Conservation (phyloP, 208 protist genomes). For the Trypanosoma melophagium region DNA sequence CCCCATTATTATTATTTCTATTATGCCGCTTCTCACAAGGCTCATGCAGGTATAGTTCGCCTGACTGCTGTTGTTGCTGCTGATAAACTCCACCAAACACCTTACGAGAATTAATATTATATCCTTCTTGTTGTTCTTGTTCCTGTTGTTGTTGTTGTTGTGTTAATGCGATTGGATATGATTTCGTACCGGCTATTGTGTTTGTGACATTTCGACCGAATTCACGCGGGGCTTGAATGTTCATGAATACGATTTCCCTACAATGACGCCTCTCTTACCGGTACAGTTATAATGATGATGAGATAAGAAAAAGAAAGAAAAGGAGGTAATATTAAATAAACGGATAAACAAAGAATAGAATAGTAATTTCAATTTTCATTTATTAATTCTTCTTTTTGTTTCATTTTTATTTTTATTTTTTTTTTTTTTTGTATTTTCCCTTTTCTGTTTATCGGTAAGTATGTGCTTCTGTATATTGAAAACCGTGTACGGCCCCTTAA, state of each 20-base stretch:
- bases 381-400: conserved; percentile 4
- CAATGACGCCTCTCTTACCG: conserved; percentile 19
- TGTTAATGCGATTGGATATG: too few relatives aligned
- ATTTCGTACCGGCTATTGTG: background rate
- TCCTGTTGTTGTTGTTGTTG: too few relatives aligned
- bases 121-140: too few relatives aligned
- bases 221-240: conserved; percentile 9
- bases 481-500: too few relatives aligned
- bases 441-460: too few relatives aligned
- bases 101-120: too few relatives aligned
- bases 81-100: too few relatives aligned
- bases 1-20: too few relatives aligned
- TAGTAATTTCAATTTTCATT: background rate
- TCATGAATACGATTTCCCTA: background rate
- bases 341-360: conserved; percentile 1
- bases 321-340: conserved; percentile 4
- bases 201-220: conserved; percentile 38
- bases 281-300: background rate
- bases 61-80: too few relatives aligned
- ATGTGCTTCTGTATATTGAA: too few relatives aligned
- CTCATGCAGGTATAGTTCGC: too few relatives aligned
- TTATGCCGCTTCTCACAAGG: too few relatives aligned
- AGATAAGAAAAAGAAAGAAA: conserved; percentile 20
- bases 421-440: conserved; percentile 14
- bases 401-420: background rate